These are phyloP conservation scores for Hypomontagnella monticulosa DNA, from an alignment of 495 filamentous ascomycete genomes.

Conservation along the genomic window DNA sequence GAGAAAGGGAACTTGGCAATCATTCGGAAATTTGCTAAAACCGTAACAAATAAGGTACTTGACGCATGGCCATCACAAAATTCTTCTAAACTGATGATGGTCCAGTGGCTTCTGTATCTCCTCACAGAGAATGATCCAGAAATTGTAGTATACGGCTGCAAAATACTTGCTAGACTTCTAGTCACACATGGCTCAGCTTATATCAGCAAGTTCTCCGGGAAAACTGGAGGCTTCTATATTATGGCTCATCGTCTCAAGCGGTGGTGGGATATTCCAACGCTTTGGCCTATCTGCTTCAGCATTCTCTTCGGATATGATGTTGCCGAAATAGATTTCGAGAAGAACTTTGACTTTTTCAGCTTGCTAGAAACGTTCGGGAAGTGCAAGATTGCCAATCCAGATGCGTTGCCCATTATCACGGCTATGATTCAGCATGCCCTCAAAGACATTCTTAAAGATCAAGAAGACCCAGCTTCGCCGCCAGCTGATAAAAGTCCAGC, in stretches of 20 bases:
- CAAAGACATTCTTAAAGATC: constrained; percentile 70
- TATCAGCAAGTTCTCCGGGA: constrained; percentile 83
- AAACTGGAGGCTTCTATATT: constrained; percentile 85
- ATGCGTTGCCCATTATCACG: constrained; percentile 82
- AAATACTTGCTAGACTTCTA: constrained; percentile 87
- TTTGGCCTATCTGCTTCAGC: constrained; percentile 92
- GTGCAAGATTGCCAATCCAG: constrained; percentile 75
- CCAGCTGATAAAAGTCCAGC: constrained; percentile 36
- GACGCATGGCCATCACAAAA: constrained; percentile 29
- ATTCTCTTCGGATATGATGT: constrained; percentile 88
- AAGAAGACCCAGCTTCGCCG: constrained; percentile 66
- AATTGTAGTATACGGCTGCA: constrained; percentile 81
- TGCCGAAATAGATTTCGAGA: constrained; percentile 75
- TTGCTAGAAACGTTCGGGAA: constrained; percentile 77
- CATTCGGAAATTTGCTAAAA: constrained; percentile 89
- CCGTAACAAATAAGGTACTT: constrained; percentile 93
- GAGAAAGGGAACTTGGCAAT: constrained; percentile 70
- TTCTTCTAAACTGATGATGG: constrained; percentile 52
- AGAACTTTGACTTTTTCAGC: constrained; percentile 75
- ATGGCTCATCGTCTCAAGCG: constrained; percentile 81
- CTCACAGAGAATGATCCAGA: constrained; percentile 87
- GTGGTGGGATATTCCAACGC: constrained; percentile 86
- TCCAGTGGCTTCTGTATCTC: constrained; percentile 92
- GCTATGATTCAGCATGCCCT: constrained; percentile 88
- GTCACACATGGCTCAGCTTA: constrained; percentile 81